Conservation (phyloP, 345 rosid genomes). For the Kandelia obovata region DNA sequence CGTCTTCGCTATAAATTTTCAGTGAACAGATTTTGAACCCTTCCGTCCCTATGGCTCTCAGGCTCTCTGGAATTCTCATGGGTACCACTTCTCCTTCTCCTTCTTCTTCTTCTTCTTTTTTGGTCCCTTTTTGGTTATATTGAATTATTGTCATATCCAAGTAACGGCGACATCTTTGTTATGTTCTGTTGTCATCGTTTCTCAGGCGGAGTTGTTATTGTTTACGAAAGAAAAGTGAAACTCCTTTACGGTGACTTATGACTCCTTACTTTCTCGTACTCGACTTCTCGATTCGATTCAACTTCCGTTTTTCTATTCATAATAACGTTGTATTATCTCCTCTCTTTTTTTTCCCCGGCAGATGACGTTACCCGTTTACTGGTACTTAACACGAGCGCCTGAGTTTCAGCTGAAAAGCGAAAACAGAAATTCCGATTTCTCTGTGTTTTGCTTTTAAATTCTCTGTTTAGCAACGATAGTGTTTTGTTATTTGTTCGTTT, state of each 20-base stretch:
- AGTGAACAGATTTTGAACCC: slow-evolving; percentile 94
- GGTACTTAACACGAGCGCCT: slow-evolving; percentile 36
- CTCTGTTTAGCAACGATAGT: not conserved
- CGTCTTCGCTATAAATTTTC: slow-evolving; percentile 11
- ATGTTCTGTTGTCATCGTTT: not conserved
- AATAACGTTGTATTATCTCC: not conserved
- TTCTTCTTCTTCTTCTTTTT: not conserved
- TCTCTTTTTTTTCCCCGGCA: slow-evolving; percentile 23
- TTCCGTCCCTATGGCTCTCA: slow-evolving; percentile 83
- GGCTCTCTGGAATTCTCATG: slow-evolving; percentile 91
- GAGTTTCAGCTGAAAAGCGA: not conserved
- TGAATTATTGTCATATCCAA: not conserved
- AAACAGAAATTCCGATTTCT: not conserved
- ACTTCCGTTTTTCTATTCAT: not conserved
- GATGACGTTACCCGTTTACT: slow-evolving; percentile 76
- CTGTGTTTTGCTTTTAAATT: not conserved
- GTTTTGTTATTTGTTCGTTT: not conserved
- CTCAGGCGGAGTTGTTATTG: slow-evolving; percentile 91
- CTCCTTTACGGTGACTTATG: slow-evolving; percentile 58
- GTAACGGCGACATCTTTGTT: not conserved
- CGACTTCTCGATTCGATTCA: not conserved
- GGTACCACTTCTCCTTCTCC: slow-evolving; percentile 33
- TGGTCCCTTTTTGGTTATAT: not conserved
- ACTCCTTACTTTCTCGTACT: not conserved
- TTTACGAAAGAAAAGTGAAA: slow-evolving; percentile 88